A percentile compares a stretch with the other conserved stretches of the same genome.
phyloP scores from a whole-genome alignment of 352 stramenopile species.

The Globisporangium acanthophoron region DNA sequence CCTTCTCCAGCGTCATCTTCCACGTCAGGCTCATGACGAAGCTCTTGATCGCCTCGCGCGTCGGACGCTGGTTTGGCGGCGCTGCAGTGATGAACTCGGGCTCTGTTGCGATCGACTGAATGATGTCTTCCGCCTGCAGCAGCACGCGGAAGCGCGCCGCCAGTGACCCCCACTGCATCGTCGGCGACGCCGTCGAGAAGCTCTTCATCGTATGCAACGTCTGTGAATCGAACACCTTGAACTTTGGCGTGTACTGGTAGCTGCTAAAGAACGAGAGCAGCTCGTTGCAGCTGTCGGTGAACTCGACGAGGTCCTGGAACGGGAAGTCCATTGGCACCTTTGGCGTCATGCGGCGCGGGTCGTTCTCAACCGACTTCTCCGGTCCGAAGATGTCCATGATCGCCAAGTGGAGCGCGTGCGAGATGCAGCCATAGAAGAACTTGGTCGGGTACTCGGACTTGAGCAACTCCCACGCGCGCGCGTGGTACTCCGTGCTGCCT shows the following conservation, averaged over 20 bases:
- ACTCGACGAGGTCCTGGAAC: constrained; percentile 73
- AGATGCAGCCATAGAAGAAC: constrained; percentile 86
- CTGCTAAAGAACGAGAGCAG: constrained; percentile 77
- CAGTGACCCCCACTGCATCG: constrained; percentile 66
- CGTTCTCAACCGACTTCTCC: constrained; percentile 63
- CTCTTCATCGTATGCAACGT: constrained; percentile 73
- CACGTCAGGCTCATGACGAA: constrained; percentile 71
- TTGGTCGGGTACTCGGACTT: constrained; percentile 82
- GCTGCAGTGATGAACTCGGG: constrained; percentile 44
- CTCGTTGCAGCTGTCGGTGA: constrained; percentile 71
- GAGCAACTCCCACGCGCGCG: constrained; percentile 75
- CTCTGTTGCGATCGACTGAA: constrained; percentile 72
- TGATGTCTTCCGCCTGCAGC: constrained; percentile 56
- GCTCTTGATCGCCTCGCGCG: constrained; percentile 61
- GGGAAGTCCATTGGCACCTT: constrained; percentile 70
- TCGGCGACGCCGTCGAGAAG: constrained; percentile 57
- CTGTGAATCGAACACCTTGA: constrained; percentile 70
- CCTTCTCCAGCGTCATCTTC: constrained; percentile 78
- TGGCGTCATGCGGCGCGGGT: constrained; percentile 57
- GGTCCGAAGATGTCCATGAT: constrained; percentile 83
- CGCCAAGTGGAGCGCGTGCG: constrained; percentile 66
- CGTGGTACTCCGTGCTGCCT: constrained; percentile 68
- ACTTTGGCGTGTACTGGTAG: constrained; percentile 71
- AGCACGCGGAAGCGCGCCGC: constrained; percentile 64
- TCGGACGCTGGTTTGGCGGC: constrained; percentile 42